Percentiles rank a stretch among this genome's conserved stretches.
Evolutionary conservation across 768 basidiomycete genomes (phyloP).

Genomic region (Scleroderma bovista): DNA sequence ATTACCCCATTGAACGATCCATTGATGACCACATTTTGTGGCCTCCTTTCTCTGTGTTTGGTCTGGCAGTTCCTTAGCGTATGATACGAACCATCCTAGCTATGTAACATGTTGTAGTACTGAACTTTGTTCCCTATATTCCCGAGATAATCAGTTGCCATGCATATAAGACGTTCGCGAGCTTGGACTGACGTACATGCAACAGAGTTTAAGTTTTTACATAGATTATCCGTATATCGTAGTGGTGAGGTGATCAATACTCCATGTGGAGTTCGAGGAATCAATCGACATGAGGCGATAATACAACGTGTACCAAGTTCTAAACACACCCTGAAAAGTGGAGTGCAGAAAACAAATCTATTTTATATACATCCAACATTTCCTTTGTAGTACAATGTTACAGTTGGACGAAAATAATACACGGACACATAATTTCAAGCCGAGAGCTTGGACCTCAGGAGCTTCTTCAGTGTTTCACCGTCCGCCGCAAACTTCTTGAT

Average conservation of each 20-base stretch:
- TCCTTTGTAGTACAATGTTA: not conserved
- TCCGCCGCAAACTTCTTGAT: conserved; percentile 99
- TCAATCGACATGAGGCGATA: too few relatives aligned
- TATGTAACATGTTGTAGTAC: not conserved
- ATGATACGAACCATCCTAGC: not conserved
- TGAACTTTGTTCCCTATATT: not conserved
- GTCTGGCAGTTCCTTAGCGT: not conserved
- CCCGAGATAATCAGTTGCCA: not conserved
- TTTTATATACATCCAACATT: not conserved
- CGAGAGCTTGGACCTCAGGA: conserved; percentile 64
- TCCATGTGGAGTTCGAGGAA: too few relatives aligned
- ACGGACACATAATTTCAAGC: conserved; percentile 9
- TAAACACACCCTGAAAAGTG: too few relatives aligned
- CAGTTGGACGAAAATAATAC: not conserved
- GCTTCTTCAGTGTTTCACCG: conserved; percentile 78
- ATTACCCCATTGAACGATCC: not conserved
- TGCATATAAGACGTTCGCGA: too few relatives aligned
- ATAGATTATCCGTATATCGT: too few relatives aligned
- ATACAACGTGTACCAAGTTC: too few relatives aligned
- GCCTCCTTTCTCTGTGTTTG: not conserved
- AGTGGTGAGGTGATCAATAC: too few relatives aligned
- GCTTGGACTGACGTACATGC: not conserved
- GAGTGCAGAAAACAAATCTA: too few relatives aligned
- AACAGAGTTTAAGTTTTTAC: too few relatives aligned
- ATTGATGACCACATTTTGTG: not conserved